Base-by-base conservation (phyloP, 2,329 filamentous ascomycete species). In the Dothistroma pini region DNA sequence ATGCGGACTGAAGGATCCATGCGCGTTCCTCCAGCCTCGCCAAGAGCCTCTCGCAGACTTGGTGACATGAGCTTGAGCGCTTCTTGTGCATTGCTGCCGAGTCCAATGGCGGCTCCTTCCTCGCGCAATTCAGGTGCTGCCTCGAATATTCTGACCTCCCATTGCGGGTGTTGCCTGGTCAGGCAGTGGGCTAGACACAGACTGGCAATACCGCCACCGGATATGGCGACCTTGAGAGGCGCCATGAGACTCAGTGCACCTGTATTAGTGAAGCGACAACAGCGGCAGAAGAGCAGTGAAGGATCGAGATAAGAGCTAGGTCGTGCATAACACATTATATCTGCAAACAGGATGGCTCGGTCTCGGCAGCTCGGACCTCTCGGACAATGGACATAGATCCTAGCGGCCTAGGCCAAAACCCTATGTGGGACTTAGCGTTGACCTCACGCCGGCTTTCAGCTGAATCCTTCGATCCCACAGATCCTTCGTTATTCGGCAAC, bases 191-290 rank as follows among this genome's bases (percentile, higher is more conserved):
- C 60, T 9, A 58, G 44, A 44, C 60, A 62, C 16, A 62, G 38
- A 31, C 56, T 58, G 50, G 60, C 56, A 32, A 62, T 57, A 12
- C 56, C 60, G n/a, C 56, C 56, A n/a, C 60, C 60, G 29, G 51
- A 47, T 34, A 62, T 58, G 47, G 60, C 60, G 32, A 62, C 47
- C 29, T 48, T 54, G 5, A 56, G 83, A 14, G 12, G 21, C 19
- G 47, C 34, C 56, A 57, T 57, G 16, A 8, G 25, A 29, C 25
- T 29, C 25, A 38, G 34, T 38, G 34, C 34, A 38, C 9, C 10
- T 29, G 25, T 29, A 29, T 29, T 6, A 29, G 25, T 2, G 25
- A 29, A 29, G 25, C 25, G 3, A 6, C 6, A 2, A 29, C 3
- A 29, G 25, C 25, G 25, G 25, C 25, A 29, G 25, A 29, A 29